phyloP scores from a whole-genome alignment of 768 basidiomycete species.

The Leucogyrophana mollusca region DNA sequence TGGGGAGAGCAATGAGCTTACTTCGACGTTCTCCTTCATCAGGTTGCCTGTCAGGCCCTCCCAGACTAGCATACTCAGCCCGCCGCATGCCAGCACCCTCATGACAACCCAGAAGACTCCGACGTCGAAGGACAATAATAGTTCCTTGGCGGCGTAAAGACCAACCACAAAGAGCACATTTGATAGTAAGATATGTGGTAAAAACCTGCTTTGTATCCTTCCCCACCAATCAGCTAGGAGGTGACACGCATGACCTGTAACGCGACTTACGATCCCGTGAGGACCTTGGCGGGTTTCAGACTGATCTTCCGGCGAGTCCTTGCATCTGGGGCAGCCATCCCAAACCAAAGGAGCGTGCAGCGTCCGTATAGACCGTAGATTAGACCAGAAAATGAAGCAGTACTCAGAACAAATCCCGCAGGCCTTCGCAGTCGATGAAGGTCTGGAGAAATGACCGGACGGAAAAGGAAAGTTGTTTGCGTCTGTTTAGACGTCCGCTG shows the following conservation, averaged over 20 bases:
- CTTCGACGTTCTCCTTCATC: conserved; percentile 60
- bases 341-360: conserved; percentile 5
- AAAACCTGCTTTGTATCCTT: conserved; percentile 52
- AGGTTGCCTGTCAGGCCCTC: conserved; percentile 54
- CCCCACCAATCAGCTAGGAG: conserved; percentile 8
- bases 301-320: conserved; percentile 65
- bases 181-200: conserved; percentile 57
- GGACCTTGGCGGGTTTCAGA: conserved; percentile 53
- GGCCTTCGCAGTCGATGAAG: no score
- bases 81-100: conserved; percentile 70
- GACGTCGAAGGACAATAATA: conserved; percentile 62
- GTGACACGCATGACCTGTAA: neutral
- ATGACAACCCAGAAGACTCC: conserved; percentile 78
- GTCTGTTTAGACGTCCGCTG: conserved; percentile 1
- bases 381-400: no score
- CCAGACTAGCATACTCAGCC: conserved; percentile 63
- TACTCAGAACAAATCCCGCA: no score
- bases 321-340: conserved; percentile 66
- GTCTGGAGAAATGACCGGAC: no score
- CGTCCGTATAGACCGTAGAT: no score
- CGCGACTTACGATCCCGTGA: conserved; percentile 50
- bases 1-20: conserved; percentile 21
- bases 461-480: conserved; percentile 13
- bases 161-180: conserved; percentile 65
- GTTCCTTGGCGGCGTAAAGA: conserved; percentile 63